Evolutionary conservation across 192 early-diverging fungal species (phyloP).

Genomic region (Chytriomyces hyalinus): DNA sequence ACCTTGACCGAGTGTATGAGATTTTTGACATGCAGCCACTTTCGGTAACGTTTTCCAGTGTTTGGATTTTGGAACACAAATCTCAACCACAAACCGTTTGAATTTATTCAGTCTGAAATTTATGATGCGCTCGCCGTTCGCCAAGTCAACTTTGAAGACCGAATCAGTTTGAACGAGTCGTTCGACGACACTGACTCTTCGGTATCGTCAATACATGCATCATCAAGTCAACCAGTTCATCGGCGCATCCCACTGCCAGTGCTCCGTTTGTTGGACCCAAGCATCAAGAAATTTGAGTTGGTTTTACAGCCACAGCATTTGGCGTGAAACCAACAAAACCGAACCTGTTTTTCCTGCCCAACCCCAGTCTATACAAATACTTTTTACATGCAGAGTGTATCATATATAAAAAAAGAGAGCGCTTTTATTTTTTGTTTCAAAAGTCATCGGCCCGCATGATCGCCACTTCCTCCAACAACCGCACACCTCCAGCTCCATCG

Average conservation of each 20-base stretch:
- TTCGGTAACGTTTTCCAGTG: conserved; percentile 12
- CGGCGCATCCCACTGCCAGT: conserved; percentile 4
- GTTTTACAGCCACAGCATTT: conserved; percentile 10
- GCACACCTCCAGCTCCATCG: conserved; percentile 36
- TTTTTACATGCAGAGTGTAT: background rate
- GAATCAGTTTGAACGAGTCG: conserved; percentile 31
- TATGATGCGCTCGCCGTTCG: conserved; percentile 1
- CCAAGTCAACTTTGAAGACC: conserved; percentile 16
- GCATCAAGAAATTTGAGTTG: conserved; percentile 13
- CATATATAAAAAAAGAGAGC: background rate
- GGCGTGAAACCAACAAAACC: too few relatives aligned
- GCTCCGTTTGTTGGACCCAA: background rate
- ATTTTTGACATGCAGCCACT: conserved; percentile 15
- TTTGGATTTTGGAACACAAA: background rate
- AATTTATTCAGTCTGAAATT: conserved; percentile 16
- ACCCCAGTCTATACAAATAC: background rate
- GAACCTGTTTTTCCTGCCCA: background rate
- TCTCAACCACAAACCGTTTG: background rate
- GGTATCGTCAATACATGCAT: conserved; percentile 7
- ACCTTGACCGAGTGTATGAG: conserved; percentile 16
- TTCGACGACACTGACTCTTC: conserved; percentile 32
- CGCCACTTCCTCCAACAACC: conserved; percentile 66
- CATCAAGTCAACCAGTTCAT: background rate
- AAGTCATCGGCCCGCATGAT: conserved; percentile 39
- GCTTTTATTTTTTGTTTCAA: conserved; percentile 15